These are phyloP conservation scores for Pseudevernia furfuracea DNA, from an alignment of 495 filamentous ascomycete genomes.

Conservation along the genomic window DNA sequence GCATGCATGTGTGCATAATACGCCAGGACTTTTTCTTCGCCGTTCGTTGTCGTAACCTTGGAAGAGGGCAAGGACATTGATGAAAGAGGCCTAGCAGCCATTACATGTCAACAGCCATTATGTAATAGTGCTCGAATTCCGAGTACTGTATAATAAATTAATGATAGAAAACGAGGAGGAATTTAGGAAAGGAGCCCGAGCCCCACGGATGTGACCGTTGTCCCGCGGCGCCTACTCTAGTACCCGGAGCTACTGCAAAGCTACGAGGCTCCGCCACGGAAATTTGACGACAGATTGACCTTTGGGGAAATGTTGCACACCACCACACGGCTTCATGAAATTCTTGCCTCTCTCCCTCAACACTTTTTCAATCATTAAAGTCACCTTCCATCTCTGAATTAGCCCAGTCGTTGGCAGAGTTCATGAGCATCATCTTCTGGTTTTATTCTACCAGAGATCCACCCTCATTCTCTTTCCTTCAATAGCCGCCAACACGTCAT, in stretches of 20 bases:
- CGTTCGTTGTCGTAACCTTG: not conserved
- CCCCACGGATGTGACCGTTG: not conserved
- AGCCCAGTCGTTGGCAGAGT: not conserved
- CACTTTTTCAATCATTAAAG: not conserved
- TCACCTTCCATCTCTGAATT: not conserved
- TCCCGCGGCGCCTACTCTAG: not conserved
- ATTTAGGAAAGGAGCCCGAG: too few relatives aligned
- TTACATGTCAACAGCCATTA: not conserved
- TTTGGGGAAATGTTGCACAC: not conserved
- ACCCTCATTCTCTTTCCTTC: not conserved
- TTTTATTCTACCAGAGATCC: not conserved
- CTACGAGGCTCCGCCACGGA: slow-evolving; percentile 3
- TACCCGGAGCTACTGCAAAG: not conserved
- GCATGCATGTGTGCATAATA: not conserved
- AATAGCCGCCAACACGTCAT: not conserved
- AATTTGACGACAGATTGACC: slow-evolving; percentile 12
- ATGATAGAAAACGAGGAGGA: too few relatives aligned
- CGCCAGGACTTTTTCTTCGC: not conserved
- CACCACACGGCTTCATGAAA: not conserved
- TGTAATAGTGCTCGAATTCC: not conserved
- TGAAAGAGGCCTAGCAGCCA: not conserved
- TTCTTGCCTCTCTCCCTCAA: not conserved
- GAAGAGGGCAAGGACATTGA: not conserved
- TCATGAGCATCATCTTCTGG: not conserved
- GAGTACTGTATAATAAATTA: not conserved